Evolutionary conservation across 2,329 filamentous ascomycete genomes (phyloP).

Genomic region (Ilyonectria mors-panacis): DNA sequence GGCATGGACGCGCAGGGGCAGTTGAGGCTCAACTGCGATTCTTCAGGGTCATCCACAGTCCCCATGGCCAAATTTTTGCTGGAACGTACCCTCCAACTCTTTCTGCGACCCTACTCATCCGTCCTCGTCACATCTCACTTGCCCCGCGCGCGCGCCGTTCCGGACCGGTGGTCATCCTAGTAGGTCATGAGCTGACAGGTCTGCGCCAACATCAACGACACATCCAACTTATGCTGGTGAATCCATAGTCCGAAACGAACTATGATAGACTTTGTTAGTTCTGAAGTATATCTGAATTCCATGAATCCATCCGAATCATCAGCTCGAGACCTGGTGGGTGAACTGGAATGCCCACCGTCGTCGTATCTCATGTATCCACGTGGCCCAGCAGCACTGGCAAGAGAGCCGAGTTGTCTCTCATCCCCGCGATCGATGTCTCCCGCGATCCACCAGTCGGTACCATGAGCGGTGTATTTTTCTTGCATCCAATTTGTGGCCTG

Average conservation of each 20-base stretch:
- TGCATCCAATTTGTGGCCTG: constrained; percentile 9
- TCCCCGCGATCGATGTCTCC: background rate
- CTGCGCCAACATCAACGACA: background rate
- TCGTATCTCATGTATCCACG: background rate
- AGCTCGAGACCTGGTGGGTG: background rate
- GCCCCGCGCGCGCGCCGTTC: constrained; percentile 1
- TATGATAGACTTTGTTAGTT: background rate
- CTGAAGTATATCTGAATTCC: background rate
- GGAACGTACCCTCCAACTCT: background rate
- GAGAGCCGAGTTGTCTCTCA: background rate
- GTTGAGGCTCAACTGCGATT: constrained; percentile 2
- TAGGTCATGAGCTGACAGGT: background rate
- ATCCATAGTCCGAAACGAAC: background rate
- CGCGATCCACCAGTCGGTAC: background rate
- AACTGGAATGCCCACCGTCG: background rate
- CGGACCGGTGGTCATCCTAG: background rate
- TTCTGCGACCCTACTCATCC: background rate
- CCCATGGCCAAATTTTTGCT: background rate
- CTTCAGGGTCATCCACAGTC: constrained; percentile 4
- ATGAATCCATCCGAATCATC: background rate
- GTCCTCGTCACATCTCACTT: constrained; percentile 4
- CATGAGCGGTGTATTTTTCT: constrained; percentile 3
- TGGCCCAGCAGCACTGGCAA: background rate
- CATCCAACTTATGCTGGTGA: background rate
- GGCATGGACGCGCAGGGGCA: background rate